These are phyloP conservation scores for Orbilia quercus DNA, from an alignment of 2,329 filamentous ascomycete species.

Conservation along the genomic window DNA sequence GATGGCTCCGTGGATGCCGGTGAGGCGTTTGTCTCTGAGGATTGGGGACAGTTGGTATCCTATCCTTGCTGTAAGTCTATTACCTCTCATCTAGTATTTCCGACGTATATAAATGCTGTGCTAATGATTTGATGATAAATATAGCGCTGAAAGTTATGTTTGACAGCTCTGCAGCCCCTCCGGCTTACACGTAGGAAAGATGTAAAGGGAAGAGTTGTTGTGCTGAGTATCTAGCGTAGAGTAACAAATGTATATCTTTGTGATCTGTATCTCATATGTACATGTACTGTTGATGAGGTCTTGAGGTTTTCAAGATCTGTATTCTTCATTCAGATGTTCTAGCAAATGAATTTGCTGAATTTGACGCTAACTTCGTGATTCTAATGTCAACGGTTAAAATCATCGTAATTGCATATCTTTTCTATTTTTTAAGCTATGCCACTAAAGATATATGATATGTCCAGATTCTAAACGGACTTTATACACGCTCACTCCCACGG, in stretches of 20 bases:
- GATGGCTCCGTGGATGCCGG: slow-evolving; percentile 37
- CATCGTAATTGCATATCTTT: not conserved
- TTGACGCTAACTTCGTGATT: no score
- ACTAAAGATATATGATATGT: not conserved
- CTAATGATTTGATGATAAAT: not conserved
- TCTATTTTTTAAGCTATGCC: not conserved
- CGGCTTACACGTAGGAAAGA: not conserved
- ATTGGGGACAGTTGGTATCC: slow-evolving; percentile 51
- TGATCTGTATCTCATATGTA: no score
- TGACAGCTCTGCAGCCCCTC: slow-evolving; percentile 4
- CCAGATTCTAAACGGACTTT: not conserved
- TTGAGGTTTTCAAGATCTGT: no score
- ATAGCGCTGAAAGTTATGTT: slow-evolving; percentile 54
- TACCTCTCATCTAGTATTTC: not conserved
- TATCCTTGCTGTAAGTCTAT: slow-evolving; percentile 45
- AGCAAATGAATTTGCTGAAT: no score
- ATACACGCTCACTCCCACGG: slow-evolving; percentile 79
- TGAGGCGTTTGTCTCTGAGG: slow-evolving; percentile 47
- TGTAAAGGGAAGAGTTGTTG: not conserved
- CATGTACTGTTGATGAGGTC: no score
- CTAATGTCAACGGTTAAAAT: not conserved
- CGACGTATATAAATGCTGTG: no score
- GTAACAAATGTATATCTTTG: not conserved
- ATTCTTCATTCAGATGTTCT: not conserved
- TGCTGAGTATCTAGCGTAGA: not conserved